phyloP scores from a whole-genome alignment of 768 basidiomycete species.

The Boletus rufocinnamomeus region DNA sequence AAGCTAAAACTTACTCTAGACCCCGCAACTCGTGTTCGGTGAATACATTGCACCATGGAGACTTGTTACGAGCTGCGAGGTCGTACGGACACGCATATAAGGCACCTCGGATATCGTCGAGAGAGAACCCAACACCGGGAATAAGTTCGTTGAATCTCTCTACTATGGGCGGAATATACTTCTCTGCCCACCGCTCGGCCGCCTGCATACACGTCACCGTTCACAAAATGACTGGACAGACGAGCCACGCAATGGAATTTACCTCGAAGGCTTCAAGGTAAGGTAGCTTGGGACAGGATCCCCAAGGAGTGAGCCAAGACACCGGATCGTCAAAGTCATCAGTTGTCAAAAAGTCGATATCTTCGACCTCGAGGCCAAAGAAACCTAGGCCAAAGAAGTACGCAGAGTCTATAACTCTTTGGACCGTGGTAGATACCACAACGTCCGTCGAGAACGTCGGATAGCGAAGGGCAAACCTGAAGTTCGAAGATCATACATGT shows the following conservation, averaged over 20 bases:
- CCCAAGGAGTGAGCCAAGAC: slow-evolving; percentile 44
- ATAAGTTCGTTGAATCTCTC: slow-evolving; percentile 37
- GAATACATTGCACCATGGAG: slow-evolving; percentile 47
- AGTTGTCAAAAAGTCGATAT: slow-evolving; percentile 32
- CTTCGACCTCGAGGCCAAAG: slow-evolving; percentile 35
- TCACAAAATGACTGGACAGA: neutral
- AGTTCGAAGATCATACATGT: neutral
- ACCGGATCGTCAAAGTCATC: slow-evolving; percentile 36
- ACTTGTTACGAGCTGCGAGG: slow-evolving; percentile 35
- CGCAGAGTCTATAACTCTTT: slow-evolving; percentile 41
- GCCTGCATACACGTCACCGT: slow-evolving; percentile 1
- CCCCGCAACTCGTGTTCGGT: slow-evolving; percentile 32
- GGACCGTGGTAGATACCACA: slow-evolving; percentile 14
- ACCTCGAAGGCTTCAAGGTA: neutral
- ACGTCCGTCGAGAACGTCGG: slow-evolving; percentile 20
- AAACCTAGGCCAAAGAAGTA: slow-evolving; percentile 43
- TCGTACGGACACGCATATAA: slow-evolving; percentile 46
- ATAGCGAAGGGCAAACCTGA: slow-evolving; percentile 26
- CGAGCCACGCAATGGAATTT: neutral
- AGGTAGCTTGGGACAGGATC: slow-evolving; percentile 32
- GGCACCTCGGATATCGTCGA: slow-evolving; percentile 38
- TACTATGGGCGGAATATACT: slow-evolving; percentile 41
- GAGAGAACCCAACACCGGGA: slow-evolving; percentile 35
- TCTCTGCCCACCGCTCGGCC: slow-evolving; percentile 32
- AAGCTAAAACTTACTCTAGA: slow-evolving; percentile 36